phyloP scores from a whole-genome alignment of 495 filamentous ascomycete species.

The Bombardia bombarda region DNA sequence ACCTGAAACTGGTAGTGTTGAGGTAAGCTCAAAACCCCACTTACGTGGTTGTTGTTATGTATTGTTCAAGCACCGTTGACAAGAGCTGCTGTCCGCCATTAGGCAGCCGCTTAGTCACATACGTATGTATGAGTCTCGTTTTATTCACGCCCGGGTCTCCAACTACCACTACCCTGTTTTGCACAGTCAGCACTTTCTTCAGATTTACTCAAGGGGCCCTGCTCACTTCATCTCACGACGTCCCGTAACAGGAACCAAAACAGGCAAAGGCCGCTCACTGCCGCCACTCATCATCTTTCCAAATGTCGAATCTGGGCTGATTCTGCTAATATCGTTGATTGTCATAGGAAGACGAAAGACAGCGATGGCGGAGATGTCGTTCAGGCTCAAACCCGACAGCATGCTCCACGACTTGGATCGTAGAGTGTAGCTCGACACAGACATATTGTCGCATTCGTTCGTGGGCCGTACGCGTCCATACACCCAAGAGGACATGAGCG shows the following conservation, averaged over 20 bases:
- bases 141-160: background rate
- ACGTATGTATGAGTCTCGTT: background rate
- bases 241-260: no score
- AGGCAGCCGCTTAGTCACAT: background rate
- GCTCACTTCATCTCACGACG: no score
- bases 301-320: background rate
- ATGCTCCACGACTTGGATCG: conserved; percentile 3
- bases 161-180: background rate
- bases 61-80: conserved; percentile 1
- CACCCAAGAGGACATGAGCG: no score
- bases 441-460: conserved; percentile 1
- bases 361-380: conserved; percentile 3
- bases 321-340: conserved; percentile 1
- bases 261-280: no score
- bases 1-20: no score
- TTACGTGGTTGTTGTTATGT: background rate
- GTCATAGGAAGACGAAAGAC: conserved; percentile 3
- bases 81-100: background rate
- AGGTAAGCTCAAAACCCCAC: no score
- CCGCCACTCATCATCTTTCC: no score
- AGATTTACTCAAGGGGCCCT: no score
- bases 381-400: background rate
- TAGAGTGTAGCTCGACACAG: background rate
- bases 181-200: background rate
- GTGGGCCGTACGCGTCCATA: background rate